Conservation (phyloP, 1,284 basidiomycete species). For the Sporisorium reilianum region DNA sequence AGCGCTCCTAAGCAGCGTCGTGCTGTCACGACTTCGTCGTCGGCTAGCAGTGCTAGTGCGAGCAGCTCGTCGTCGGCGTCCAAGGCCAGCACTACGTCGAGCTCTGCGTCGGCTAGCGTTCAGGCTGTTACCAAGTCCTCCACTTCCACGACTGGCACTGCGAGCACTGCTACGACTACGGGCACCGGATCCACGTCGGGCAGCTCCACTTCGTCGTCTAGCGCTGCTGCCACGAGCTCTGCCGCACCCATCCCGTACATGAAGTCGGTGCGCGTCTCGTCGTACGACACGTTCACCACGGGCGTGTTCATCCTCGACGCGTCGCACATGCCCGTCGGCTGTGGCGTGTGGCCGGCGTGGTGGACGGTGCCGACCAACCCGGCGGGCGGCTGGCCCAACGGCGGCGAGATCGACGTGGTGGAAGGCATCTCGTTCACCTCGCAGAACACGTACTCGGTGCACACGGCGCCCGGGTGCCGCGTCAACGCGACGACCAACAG, state of each 20-base stretch:
- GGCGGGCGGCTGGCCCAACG: slow-evolving; percentile 55
- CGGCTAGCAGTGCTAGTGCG: not conserved
- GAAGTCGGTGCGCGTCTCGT: slow-evolving; percentile 45
- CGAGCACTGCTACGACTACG: not conserved
- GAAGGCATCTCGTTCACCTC: slow-evolving; percentile 57
- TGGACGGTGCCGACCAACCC: slow-evolving; percentile 55
- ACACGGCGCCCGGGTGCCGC: slow-evolving; percentile 46
- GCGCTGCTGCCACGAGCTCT: slow-evolving; percentile 20
- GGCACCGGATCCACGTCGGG: slow-evolving; percentile 9
- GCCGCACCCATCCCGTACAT: slow-evolving; percentile 40
- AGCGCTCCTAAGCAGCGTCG: slow-evolving; percentile 14
- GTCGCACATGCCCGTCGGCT: slow-evolving; percentile 53
- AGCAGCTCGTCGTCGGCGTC: slow-evolving; percentile 5
- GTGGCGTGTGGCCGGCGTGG: slow-evolving; percentile 63
- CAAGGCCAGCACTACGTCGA: not conserved
- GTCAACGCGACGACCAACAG: slow-evolving; percentile 42
- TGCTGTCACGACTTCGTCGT: slow-evolving; percentile 12
- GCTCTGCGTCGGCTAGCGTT: slow-evolving; percentile 7
- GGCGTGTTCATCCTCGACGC: slow-evolving; percentile 54
- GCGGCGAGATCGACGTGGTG: slow-evolving; percentile 63
- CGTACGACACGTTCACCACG: slow-evolving; percentile 53
- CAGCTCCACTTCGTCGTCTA: slow-evolving; percentile 12
- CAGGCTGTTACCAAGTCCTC: slow-evolving; percentile 7
- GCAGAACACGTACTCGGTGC: slow-evolving; percentile 55
- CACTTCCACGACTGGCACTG: slow-evolving; percentile 3